Evolutionary conservation across 371 early-diverging fungal species (phyloP), one percentile per base, ranked within the genome.

Genomic region (Rhizomucor miehei): DNA sequence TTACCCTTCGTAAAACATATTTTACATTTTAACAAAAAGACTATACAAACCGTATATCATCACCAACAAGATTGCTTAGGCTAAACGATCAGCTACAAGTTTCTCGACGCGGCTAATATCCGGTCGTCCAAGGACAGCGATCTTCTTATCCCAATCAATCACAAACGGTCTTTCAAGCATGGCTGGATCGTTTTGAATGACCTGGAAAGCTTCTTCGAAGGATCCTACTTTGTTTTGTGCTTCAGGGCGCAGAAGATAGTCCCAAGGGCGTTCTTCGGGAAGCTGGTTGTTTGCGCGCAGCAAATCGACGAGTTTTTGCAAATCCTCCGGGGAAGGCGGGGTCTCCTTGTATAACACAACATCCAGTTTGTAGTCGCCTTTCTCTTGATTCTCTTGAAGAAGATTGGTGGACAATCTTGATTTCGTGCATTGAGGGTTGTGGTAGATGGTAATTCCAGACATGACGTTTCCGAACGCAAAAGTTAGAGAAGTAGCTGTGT

Each of bases 101-200:
- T 53, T 43, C 20, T 74, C 63, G 0, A 75, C 62, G 41, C 53
- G 59, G 37, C 52, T 50, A 11, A 68, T 38, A 38, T 76, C 67
- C n/a, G 78, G 78, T 43, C 81, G 63, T 29, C 76, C 81, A 1
- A 80, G 54, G 8, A 63, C 76, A 45, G 81, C 74, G 41, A 59
- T 60, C 5, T 60, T 62, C 10, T 45, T 47, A 29, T 69, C 62
- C 74, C 74, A 73, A 44, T 73, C 74, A 19, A 73, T 58, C 1
- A 69, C 65, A 51, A 73, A 65, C 10, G 74, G 74, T 4, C 74
- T 65, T 57, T 80, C 78, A 10, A 80, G 54, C 25, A 55, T 44
- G 6, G 59, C 50, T 29, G 78, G 75, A 19, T 80, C 58, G 36
- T 65, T 9, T 35, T 62, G 52, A n/a, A 80, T 51, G 3, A 78